Base-by-base conservation (phyloP, 345 rosid genomes). In the Salix udensis region DNA sequence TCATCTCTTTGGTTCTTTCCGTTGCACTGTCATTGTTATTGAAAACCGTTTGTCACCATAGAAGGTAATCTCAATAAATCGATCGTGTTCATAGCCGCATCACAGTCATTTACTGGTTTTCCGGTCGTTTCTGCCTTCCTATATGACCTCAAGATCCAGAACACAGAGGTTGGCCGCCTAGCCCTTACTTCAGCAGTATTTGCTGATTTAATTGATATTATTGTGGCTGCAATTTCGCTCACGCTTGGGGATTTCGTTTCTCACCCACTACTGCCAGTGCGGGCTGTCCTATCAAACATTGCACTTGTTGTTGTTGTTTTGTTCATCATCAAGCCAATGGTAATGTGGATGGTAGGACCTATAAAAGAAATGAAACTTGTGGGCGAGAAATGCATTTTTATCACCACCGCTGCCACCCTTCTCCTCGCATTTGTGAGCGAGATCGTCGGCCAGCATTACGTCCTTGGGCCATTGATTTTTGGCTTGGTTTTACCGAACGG, bases 91-190 rank as follows among this genome's bases (percentile, higher is more conserved):
- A 64, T 74, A 42, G 76, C 58, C 8, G 10, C 46, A 40, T 24
- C 40, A 24, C 76, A 74, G 31, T 52, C 76, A 40, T 74, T 74
- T 64, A 46, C 55, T 40, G 69, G 76, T 18, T 39, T 74, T 18
- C 66, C 69, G 5, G 69, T 65, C 8, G 26, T 74, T 65, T 15
- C 26, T 62, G 10, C 28, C 26, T 21, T 74, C 5, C 9, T 64
- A 61, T 64, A n/a, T 5, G 76, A 74, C 42, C 76, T 64, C 13
- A 74, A 46, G 68, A 46, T 74, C 11, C 76, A 74, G 19, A 74
- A 74, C 69, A 74, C 76, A 18, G 76, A 74, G 5, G 37, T 74
- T 19, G 69, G 76, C 10, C 76, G 76, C 42, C 42, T 74, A 62
- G 31, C 76, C 15, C 55, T 74, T 7, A 37, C 76, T 26, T 24